phyloP scores from a whole-genome alignment of 2,329 filamentous ascomycete genomes.

The Metarhizium sp. region DNA sequence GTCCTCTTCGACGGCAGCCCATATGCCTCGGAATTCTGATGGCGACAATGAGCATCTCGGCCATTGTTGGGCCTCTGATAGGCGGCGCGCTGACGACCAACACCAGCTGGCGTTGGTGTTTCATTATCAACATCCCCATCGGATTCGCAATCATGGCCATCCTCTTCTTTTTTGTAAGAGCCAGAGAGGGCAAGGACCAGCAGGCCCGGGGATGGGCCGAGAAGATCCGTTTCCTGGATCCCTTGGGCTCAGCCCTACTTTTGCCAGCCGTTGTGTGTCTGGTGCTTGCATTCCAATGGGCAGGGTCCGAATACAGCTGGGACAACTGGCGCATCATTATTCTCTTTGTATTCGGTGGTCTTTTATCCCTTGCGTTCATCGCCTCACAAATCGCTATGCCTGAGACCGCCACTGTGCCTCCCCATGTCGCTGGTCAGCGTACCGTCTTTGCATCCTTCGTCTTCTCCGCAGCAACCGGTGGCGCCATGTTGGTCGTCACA shows the following conservation, averaged over 20 bases:
- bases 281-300: constrained; percentile 34
- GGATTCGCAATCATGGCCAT: constrained; percentile 19
- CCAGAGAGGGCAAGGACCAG: no score
- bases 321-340: constrained; percentile 30
- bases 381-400: constrained; percentile 21
- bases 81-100: constrained; percentile 15
- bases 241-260: no score
- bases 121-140: constrained; percentile 19
- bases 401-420: constrained; percentile 24
- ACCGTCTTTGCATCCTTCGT: constrained; percentile 15
- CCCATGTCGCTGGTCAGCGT: constrained; percentile 22
- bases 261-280: constrained; percentile 13
- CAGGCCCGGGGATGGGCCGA: no score
- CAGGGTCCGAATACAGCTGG: constrained; percentile 32
- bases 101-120: constrained; percentile 19
- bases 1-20: constrained; percentile 1
- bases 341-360: constrained; percentile 18
- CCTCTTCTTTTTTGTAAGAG: constrained; percentile 1
- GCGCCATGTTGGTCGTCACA: constrained; percentile 14
- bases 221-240: no score
- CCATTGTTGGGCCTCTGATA: constrained; percentile 11
- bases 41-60: constrained; percentile 8
- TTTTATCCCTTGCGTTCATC: constrained; percentile 14
- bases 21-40: constrained; percentile 1
- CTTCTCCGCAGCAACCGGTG: not conserved